Evolutionary conservation across 2,329 filamentous ascomycete genomes (phyloP).

Genomic region (Cladosporium oxysporum): DNA sequence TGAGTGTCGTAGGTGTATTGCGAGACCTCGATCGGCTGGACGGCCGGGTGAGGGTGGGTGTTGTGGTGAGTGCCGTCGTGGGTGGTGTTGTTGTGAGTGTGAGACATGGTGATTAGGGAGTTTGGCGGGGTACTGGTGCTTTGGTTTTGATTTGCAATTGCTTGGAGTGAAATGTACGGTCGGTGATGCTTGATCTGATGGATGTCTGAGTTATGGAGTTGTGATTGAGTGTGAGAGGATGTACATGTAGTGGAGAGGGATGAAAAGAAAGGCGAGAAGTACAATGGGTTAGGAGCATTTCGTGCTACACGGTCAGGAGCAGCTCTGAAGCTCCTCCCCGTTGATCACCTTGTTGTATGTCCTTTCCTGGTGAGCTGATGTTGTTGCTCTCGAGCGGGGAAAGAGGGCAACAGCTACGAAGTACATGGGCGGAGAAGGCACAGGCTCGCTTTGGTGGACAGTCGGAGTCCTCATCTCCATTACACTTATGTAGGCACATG

Average conservation of each 20-base stretch:
- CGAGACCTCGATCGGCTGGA: constrained; percentile 21
- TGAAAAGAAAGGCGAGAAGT: background rate
- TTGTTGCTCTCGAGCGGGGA: constrained; percentile 16
- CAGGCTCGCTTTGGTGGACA: background rate
- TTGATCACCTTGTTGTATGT: background rate
- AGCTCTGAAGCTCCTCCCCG: background rate
- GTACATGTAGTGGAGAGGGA: background rate
- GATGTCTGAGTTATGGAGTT: background rate
- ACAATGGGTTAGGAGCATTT: background rate
- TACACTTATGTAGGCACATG: background rate
- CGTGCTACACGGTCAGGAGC: constrained; percentile 3
- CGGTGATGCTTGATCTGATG: background rate
- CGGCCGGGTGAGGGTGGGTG: constrained; percentile 7
- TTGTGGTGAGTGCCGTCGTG: background rate
- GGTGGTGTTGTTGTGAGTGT: background rate
- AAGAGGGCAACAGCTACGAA: background rate
- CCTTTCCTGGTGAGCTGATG: constrained; percentile 5
- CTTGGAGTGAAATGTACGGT: background rate
- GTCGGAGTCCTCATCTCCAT: too few species aligned
- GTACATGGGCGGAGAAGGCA: background rate
- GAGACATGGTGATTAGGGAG: background rate
- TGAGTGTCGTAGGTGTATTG: constrained; percentile 20
- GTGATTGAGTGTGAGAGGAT: background rate
- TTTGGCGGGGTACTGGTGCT: background rate
- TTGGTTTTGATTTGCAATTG: background rate